Base-by-base conservation (phyloP, 164 flowering plant species). In the Annona squamosa region DNA sequence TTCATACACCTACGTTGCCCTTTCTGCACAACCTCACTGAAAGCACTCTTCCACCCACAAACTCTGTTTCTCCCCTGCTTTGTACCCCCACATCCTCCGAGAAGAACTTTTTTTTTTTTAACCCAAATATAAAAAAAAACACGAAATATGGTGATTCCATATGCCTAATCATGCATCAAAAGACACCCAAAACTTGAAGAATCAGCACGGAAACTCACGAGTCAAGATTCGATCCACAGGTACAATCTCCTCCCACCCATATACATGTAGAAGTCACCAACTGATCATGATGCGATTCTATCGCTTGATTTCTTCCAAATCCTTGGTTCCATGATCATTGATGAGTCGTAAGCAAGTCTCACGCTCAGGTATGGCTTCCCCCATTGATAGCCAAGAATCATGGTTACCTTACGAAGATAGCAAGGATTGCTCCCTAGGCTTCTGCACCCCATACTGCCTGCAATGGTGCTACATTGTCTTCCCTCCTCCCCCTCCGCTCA, bases 401-500 rank as follows among this genome's bases (percentile, higher is more conserved):
- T 91, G 88, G 93, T 76, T 85, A 37, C 93, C 98, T 18, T 88
- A 87, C 67, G 76, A 81, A 5, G 83, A 77, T 75, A 72, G 63
- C 72, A 89, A 80, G 61, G 96, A 94, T 70, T 94, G 98, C 73
- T 82, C 93, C 10, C 84, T 81, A 75, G 91, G 90, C 10, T 78
- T 92, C 59, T 94, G 97, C 71, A 88, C 86, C 76, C 52, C 83
- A 18, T 82, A 85, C 72, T 94, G 98, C 64, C 98, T 89, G 2
- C 96, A 89, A 71, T 91, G 89, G 88, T 94, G 98, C 80, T 83
- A 87, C 80, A 66, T 86, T 26, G 79, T 85, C 72, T 81, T 77
- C 81, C 89, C 95, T 52, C 98, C 97, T 71, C 97, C 97, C 4
- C 93, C 96, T 46, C 87, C 91, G 0, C 68, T 81, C 19, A 79